phyloP scores from a whole-genome alignment of 306 rosid genomes.

The Begonia masoniana region DNA sequence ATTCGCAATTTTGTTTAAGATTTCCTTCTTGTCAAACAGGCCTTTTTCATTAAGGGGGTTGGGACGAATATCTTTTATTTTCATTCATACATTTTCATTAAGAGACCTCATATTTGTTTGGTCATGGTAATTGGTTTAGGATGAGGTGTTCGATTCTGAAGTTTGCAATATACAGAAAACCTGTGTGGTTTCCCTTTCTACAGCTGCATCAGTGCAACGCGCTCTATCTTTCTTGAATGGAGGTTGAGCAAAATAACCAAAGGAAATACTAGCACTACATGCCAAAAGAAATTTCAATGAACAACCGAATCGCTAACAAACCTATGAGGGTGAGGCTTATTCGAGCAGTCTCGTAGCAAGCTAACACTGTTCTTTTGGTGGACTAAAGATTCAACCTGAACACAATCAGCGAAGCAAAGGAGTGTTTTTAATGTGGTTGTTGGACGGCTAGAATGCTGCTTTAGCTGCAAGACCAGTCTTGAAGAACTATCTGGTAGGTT shows the following conservation, averaged over 20 bases:
- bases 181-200: slow-evolving; percentile 38
- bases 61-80: too few species aligned
- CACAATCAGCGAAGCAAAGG: slow-evolving; percentile 92
- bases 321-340: slow-evolving; percentile 96
- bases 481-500: slow-evolving; percentile 94
- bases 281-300: slow-evolving; percentile 99
- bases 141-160: slow-evolving; percentile 76
- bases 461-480: slow-evolving; percentile 86
- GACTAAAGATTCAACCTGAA: slow-evolving; percentile 88
- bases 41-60: too few species aligned
- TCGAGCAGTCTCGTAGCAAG: slow-evolving; percentile 56
- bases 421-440: slow-evolving; percentile 81
- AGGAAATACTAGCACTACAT: slow-evolving; percentile 86
- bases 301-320: slow-evolving; percentile 86
- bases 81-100: too few species aligned
- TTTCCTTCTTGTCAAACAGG: too few species aligned
- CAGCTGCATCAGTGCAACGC: slow-evolving; percentile 76
- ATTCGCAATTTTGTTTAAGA: too few species aligned
- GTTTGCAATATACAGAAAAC: slow-evolving; percentile 60
- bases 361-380: slow-evolving; percentile 88
- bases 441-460: slow-evolving; percentile 99
- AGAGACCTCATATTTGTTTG: too few species aligned
- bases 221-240: slow-evolving; percentile 91
- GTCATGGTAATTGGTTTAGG: slow-evolving; percentile 39
- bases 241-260: slow-evolving; percentile 93